Evolutionary conservation across 2,329 filamentous ascomycete species (phyloP).

Genomic region (Pseudocercospora crystallina): DNA sequence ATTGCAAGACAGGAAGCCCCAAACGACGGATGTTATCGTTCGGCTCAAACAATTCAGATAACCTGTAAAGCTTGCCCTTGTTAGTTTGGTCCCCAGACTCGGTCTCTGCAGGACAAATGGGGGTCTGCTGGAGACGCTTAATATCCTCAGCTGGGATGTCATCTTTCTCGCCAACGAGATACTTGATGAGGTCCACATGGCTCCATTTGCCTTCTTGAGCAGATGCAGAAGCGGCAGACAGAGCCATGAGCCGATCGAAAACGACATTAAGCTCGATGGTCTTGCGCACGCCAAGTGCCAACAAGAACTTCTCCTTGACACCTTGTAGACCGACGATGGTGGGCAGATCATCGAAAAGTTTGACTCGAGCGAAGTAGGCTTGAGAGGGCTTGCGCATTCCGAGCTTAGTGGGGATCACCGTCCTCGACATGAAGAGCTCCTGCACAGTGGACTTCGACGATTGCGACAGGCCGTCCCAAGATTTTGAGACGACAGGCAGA

Average conservation of each 20-base stretch:
- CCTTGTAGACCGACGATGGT: conserved; percentile 72
- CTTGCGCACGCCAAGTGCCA: conserved; percentile 83
- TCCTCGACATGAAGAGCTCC: conserved; percentile 63
- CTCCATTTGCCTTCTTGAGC: conserved; percentile 69
- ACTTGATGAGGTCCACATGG: conserved; percentile 91
- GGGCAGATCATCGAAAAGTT: conserved; percentile 90
- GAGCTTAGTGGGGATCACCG: conserved; percentile 83
- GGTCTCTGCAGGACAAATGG: conserved; percentile 77
- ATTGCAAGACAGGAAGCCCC: conserved; percentile 74
- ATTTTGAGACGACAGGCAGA: conserved; percentile 78
- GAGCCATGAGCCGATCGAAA: conserved; percentile 77
- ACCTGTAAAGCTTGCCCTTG: conserved; percentile 58
- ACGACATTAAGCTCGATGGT: conserved; percentile 93
- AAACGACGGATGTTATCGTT: conserved; percentile 68
- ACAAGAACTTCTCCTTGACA: conserved; percentile 87
- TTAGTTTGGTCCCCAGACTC: conserved; percentile 38
- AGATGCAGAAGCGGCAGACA: conserved; percentile 48
- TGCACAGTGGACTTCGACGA: conserved; percentile 65
- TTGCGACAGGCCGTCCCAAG: conserved; percentile 77
- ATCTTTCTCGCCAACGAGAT: conserved; percentile 81
- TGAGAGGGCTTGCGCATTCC: conserved; percentile 85
- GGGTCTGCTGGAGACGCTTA: conserved; percentile 71
- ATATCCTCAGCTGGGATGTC: conserved; percentile 87
- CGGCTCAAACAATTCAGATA: conserved; percentile 80
- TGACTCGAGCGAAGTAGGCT: conserved; percentile 90